Evolutionary conservation across 306 rosid species (phyloP).

Genomic region (Carpinus viminea): DNA sequence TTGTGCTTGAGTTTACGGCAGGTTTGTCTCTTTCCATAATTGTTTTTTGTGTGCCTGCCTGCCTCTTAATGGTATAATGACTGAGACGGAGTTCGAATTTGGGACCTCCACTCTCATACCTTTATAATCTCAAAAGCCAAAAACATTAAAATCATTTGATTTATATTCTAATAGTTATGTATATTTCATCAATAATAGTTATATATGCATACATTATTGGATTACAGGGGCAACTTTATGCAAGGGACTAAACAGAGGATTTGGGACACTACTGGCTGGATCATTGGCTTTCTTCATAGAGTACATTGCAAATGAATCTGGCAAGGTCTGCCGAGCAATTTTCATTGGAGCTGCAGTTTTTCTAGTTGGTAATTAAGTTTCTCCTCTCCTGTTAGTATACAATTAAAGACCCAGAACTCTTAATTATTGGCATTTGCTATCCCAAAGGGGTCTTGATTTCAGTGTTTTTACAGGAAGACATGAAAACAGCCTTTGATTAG

Average conservation of each 20-base stretch:
- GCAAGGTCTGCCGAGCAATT: conserved; percentile 50
- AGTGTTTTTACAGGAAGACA: too few species aligned
- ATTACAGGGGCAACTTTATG: conserved; percentile 86
- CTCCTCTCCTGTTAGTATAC: too few species aligned
- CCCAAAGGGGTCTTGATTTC: too few species aligned
- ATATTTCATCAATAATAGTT: too few species aligned
- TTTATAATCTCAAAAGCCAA: too few species aligned
- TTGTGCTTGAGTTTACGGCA: conserved; percentile 94
- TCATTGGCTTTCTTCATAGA: conserved; percentile 70
- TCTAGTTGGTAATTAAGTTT: conserved; percentile 49
- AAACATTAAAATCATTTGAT: too few species aligned
- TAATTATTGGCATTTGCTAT: too few species aligned
- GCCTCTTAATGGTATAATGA: too few species aligned
- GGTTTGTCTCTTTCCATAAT: conserved; percentile 38
- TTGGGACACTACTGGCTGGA: conserved; percentile 88
- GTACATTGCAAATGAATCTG: conserved; percentile 48
- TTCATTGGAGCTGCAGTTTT: conserved; percentile 84
- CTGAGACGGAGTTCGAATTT: too few species aligned
- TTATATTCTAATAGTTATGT: too few species aligned
- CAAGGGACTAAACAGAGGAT: conserved; percentile 96
- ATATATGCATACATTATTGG: background rate
- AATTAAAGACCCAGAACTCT: too few species aligned
- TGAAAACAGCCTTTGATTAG: background rate
- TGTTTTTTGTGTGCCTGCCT: background rate
- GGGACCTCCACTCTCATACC: too few species aligned